Conservation (phyloP, 345 rosid species). For the Aquilaria yunnanensis region DNA sequence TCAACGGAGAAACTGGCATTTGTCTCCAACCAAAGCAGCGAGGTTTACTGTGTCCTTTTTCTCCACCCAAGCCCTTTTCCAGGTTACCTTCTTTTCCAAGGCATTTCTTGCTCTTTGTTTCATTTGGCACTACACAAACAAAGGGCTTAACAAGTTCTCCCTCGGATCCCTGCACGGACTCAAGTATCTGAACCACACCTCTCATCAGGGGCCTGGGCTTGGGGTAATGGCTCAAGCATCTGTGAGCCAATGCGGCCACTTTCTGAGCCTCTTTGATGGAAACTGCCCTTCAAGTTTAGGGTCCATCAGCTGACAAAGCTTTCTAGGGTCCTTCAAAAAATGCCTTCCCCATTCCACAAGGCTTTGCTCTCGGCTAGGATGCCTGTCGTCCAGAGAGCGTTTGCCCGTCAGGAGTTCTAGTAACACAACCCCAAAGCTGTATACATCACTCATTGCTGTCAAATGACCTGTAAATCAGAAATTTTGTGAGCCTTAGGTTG, state of each 20-base stretch:
- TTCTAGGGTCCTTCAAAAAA: slow-evolving; percentile 40
- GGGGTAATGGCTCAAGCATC: slow-evolving; percentile 59
- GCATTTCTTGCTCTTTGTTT: too few species aligned
- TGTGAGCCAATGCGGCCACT: slow-evolving; percentile 51
- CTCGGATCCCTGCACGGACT: slow-evolving; percentile 49
- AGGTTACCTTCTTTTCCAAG: slow-evolving; percentile 3
- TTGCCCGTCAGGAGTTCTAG: slow-evolving; percentile 59
- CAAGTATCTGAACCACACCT: slow-evolving; percentile 48
- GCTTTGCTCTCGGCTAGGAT: slow-evolving; percentile 41
- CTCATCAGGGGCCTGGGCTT: slow-evolving; percentile 64
- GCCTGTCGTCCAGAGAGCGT: slow-evolving; percentile 45
- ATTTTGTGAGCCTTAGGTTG: not conserved
- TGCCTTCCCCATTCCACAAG: slow-evolving; percentile 70
- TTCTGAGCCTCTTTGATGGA: slow-evolving; percentile 42
- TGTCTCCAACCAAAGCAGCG: slow-evolving; percentile 13
- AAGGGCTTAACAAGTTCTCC: slow-evolving; percentile 28
- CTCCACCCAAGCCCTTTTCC: slow-evolving; percentile 12
- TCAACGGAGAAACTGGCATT: too few species aligned
- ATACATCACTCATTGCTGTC: slow-evolving; percentile 66
- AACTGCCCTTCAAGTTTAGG: slow-evolving; percentile 55
- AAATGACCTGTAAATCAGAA: slow-evolving; percentile 48
- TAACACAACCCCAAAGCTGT: slow-evolving; percentile 70
- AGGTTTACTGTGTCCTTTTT: not conserved
- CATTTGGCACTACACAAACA: slow-evolving; percentile 36
- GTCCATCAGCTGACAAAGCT: slow-evolving; percentile 47